These are phyloP conservation scores for Niveomyces coronatus DNA, from an alignment of 2,329 filamentous ascomycete species.

Conservation along the genomic window DNA sequence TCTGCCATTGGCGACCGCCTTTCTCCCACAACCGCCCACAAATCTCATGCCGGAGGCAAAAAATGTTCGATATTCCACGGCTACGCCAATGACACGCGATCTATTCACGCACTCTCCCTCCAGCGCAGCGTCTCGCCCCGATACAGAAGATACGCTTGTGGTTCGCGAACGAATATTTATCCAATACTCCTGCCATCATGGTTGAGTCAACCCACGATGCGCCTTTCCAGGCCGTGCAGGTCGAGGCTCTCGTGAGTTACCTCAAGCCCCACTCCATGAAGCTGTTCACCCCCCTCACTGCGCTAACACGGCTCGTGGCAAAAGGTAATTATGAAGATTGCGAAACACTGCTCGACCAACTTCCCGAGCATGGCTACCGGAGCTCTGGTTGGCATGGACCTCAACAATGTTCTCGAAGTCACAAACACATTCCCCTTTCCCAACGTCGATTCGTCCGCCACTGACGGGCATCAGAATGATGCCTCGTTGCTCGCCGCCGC, in stretches of 20 bases:
- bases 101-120: conserved; percentile 16
- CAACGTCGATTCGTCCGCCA: conserved; percentile 58
- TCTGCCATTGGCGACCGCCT: conserved; percentile 30
- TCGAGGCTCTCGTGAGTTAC: conserved; percentile 77
- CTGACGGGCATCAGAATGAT: conserved; percentile 66
- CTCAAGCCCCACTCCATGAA: conserved; percentile 25
- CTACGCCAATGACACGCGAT: conserved; percentile 13
- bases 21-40: conserved; percentile 34
- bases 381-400: conserved; percentile 88
- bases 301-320: conserved; percentile 7
- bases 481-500: conserved; percentile 69
- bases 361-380: conserved; percentile 88
- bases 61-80: conserved; percentile 33
- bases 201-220: conserved; percentile 52
- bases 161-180: conserved; percentile 16
- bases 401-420: conserved; percentile 69
- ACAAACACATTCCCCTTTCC: conserved; percentile 96
- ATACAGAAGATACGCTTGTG: conserved; percentile 16
- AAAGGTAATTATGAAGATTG: conserved; percentile 93
- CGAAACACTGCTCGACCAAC: conserved; percentile 81
- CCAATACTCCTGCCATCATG: conserved; percentile 35
- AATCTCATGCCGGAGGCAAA: conserved; percentile 24
- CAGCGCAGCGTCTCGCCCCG: conserved; percentile 15
- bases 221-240: conserved; percentile 78
- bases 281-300: conserved; percentile 16